These are phyloP conservation scores for Simmondsia chinensis DNA, from an alignment of 148 eudicot genomes.

Conservation along the genomic window DNA sequence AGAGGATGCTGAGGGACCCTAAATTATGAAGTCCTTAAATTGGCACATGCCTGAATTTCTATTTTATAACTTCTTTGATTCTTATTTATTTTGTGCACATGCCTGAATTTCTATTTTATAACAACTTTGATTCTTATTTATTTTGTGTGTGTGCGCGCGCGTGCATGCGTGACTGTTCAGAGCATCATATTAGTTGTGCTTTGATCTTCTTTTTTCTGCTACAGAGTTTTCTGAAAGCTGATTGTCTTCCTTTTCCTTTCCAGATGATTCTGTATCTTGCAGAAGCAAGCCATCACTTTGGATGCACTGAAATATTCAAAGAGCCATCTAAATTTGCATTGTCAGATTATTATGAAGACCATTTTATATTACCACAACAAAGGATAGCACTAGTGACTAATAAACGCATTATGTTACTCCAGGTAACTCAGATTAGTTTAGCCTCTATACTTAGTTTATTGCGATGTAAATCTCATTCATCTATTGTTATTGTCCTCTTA, in stretches of 20 bases:
- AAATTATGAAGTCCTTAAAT: too few species aligned
- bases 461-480: background rate
- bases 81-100: too few species aligned
- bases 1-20: too few species aligned
- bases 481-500: constrained; percentile 7
- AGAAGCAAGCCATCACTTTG: constrained; percentile 87
- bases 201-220: too few species aligned
- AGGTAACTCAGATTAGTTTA: constrained; percentile 36
- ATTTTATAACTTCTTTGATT: too few species aligned
- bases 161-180: too few species aligned
- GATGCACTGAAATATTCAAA: constrained; percentile 86
- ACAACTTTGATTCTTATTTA: too few species aligned
- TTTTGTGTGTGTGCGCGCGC: too few species aligned
- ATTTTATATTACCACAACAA: constrained; percentile 72
- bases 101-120: too few species aligned
- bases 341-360: constrained; percentile 90
- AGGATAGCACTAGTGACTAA: constrained; percentile 71
- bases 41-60: too few species aligned
- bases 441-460: background rate
- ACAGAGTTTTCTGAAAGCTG: too few species aligned
- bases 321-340: constrained; percentile 96
- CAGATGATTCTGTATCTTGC: constrained; percentile 95
- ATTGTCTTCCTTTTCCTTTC: constrained; percentile 5
- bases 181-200: too few species aligned
- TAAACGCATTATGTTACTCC: constrained; percentile 77